Evolutionary conservation across 164 flowering plant genomes (phyloP), one percentile per base, ranked within the genome.

Genomic region (Aristolochia californica): DNA sequence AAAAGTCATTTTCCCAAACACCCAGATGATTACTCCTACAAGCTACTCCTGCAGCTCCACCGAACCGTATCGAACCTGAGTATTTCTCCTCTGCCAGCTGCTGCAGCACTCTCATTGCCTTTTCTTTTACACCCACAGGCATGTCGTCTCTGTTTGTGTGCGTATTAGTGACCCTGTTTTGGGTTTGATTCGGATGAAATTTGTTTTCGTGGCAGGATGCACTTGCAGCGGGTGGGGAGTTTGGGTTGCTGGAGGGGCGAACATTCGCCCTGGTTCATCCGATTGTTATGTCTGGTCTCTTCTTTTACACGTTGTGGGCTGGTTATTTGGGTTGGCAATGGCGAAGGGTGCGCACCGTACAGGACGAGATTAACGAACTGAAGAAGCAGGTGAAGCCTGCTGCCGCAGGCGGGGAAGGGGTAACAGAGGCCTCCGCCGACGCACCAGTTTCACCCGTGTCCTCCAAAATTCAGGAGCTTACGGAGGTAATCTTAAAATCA

Each of bases 241-340:
- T 83, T 53, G 98, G 96, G 64, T 53, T 88, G 26, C 68, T 91
- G 76, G 96, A 91, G 63, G 98, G 98, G 13, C 76, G 96, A 54
- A 64, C 83, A 3, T 68, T 80, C 24, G 83, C 98, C 0, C 78
- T 91, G 13, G 52, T 88, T 14, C 96, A 91, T 66, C 98, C 98
- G 2, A 9, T 77, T n/a, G n/a, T n/a, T n/a, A n/a, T n/a, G n/a
- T n/a, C n/a, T n/a, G n/a, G n/a, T n/a, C 68, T 91, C 66, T 88
- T 91, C 70, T 38, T 76, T n/a, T 83, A 83, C n/a, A n/a, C n/a
- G n/a, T 57, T 91, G 66, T 88, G 81, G 77, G 83, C 91, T 25
- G 98, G 96, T 5, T 88, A 84, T 68, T 65, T 91, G n/a, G n/a
- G n/a, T n/a, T n/a, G n/a, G n/a, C n/a, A n/a, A n/a, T n/a, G 98